Evolutionary conservation across 495 filamentous ascomycete species (phyloP), one percentile per base, ranked within the genome.

Genomic region (Saxophila tyrrhenica): DNA sequence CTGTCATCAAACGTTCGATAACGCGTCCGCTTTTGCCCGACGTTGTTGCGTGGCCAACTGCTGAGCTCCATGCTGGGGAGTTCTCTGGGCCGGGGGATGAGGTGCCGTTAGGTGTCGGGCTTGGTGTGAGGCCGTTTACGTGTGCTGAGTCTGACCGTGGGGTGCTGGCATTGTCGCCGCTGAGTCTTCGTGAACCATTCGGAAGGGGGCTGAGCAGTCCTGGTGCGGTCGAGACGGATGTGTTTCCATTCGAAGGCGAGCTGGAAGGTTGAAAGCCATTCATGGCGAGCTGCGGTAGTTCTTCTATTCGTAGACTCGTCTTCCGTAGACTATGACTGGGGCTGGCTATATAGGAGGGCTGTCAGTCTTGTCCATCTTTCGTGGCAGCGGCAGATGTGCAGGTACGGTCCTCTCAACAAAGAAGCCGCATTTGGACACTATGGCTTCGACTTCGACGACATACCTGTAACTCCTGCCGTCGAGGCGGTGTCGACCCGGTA

Each of bases 1-100:
- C 90, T 35, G 83, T 85, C 70, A 92, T 88, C 32, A 96, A 67
- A 51, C 81, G 80, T 65, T 95, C 89, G 62, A 96, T 95, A 15
- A 96, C 89, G 15, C 89, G 80, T n/a, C 89, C 89, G 1, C 86
- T 92, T 70, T 95, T 95, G 53, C 89, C 89, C 2, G 46, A 51
- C 0, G 86, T 79, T 10, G 81, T 81, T 25, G 87, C 87, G 50
- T 86, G 81, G 39, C 87, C 87, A 39, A 91, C 78, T 0, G 85
- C 83, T 10, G 80, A 75, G 57, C 84, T 85, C 86, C 86, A 91
- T 65, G 61, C 22, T 3, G 50, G 43, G 25, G 25, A 38, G 57
- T 57, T 55, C 42, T 57, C 53, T 9, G 50, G 22, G 22, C 15
- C 17, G 23, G 50, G 39, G 17, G 53, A 52, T 20, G 53, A 19